Evolutionary conservation across 2,329 filamentous ascomycete genomes (phyloP).

Genomic region (Arthrocladium fulminans): DNA sequence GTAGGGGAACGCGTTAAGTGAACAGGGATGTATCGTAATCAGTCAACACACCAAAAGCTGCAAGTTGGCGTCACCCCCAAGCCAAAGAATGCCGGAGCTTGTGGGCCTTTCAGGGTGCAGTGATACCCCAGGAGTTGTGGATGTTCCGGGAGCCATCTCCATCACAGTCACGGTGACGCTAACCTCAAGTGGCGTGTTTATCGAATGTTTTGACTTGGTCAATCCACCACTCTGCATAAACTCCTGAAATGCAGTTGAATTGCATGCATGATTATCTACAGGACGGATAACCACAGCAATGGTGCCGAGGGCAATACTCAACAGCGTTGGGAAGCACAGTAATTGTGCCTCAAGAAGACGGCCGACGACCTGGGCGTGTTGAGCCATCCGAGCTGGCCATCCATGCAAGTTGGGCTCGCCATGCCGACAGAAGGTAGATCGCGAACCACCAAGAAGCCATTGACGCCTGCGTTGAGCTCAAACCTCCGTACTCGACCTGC

Average conservation of each 20-base stretch:
- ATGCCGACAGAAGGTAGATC: constrained; percentile 45
- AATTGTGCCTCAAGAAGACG: background rate
- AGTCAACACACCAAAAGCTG: background rate
- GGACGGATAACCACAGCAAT: constrained; percentile 2
- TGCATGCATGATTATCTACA: no score
- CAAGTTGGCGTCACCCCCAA: background rate
- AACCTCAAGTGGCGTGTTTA: constrained; percentile 4
- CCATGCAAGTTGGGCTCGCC: constrained; percentile 24
- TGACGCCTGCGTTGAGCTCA: constrained; percentile 60
- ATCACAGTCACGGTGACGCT: background rate
- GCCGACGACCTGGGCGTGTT: background rate
- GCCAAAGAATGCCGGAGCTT: background rate
- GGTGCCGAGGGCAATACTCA: background rate
- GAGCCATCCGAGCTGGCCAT: background rate
- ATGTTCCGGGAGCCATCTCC: background rate
- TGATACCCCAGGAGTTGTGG: background rate
- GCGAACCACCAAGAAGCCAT: constrained; percentile 46
- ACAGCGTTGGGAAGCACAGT: background rate
- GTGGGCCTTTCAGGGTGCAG: background rate
- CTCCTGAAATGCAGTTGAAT: background rate
- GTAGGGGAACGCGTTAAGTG: background rate
- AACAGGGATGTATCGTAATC: background rate
- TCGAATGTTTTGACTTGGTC: background rate
- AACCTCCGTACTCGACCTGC: constrained; percentile 47
- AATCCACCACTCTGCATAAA: background rate